phyloP scores from a whole-genome alignment of 75 land plant genomes.

The Cupressus sempervirens region DNA sequence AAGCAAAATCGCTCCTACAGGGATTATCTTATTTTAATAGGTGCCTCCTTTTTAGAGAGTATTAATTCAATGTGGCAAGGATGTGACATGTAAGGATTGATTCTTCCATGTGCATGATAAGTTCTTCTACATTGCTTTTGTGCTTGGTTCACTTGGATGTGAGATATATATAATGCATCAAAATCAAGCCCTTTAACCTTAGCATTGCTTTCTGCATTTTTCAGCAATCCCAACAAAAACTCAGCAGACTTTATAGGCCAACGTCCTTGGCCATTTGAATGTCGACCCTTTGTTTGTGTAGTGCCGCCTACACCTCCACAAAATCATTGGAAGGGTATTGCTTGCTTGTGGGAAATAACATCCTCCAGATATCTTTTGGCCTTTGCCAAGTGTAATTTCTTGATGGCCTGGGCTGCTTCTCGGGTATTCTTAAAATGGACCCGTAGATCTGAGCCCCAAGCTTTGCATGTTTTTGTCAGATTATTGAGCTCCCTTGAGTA shows the following conservation, averaged over 20 bases:
- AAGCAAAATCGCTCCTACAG: too few species aligned
- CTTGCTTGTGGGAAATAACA: slow-evolving; percentile 86
- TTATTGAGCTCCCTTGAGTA: too few species aligned
- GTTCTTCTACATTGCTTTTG: slow-evolving; percentile 91
- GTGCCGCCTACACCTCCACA: slow-evolving; percentile 95
- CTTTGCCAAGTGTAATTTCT: slow-evolving; percentile 75
- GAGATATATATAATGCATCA: slow-evolving; percentile 76
- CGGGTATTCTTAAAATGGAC: slow-evolving; percentile 97
- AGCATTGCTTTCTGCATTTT: slow-evolving; percentile 98
- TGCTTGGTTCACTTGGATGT: slow-evolving; percentile 94
- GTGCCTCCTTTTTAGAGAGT: too few species aligned
- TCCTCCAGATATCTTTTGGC: slow-evolving; percentile 94
- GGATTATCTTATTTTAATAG: too few species aligned
- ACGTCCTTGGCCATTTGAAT: slow-evolving; percentile 91
- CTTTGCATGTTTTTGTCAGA: slow-evolving; percentile 97
- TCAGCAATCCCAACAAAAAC: slow-evolving; percentile 74
- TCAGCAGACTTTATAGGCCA: slow-evolving; percentile 91
- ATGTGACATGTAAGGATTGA: too few species aligned
- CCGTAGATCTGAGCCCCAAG: slow-evolving; percentile 84
- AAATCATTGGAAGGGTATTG: slow-evolving; percentile 77
- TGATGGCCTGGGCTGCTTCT: slow-evolving; percentile 84
- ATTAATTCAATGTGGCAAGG: too few species aligned
- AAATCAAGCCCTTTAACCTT: slow-evolving; percentile 95
- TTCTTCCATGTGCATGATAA: slow-evolving; percentile 93
- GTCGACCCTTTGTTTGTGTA: slow-evolving; percentile 85